A percentile compares a stretch with the other conserved stretches of the same genome.
These are phyloP conservation scores for Pythium grandisporangium DNA, from an alignment of 352 stramenopile genomes.

Conservation along the genomic window DNA sequence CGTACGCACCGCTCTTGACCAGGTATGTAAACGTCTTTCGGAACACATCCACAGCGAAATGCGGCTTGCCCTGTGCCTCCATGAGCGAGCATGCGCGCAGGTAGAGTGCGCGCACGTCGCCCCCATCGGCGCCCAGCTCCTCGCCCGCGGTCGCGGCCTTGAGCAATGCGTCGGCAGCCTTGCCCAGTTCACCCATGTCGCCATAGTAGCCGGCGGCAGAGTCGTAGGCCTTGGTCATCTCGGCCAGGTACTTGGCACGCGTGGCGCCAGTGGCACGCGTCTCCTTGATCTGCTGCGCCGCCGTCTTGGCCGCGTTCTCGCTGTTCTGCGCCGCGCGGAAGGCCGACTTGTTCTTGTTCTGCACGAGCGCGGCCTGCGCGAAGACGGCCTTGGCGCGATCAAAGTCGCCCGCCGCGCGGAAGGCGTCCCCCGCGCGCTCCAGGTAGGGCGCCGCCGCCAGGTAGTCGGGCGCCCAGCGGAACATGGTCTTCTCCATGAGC, in stretches of 20 bases:
- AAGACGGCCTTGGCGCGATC: conserved; percentile 54
- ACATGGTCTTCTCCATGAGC: conserved; percentile 38
- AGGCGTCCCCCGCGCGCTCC: conserved; percentile 68
- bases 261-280: conserved; percentile 20
- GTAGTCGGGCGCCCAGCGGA: conserved; percentile 64
- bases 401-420: conserved; percentile 49
- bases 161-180: conserved; percentile 65
- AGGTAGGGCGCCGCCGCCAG: conserved; percentile 53
- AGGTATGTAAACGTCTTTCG: conserved; percentile 71
- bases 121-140: conserved; percentile 18
- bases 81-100: conserved; percentile 59
- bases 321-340: conserved; percentile 68
- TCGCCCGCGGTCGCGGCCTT: conserved; percentile 50
- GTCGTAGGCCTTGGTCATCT: conserved; percentile 54
- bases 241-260: conserved; percentile 21
- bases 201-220: conserved; percentile 51
- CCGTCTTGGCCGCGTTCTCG: conserved; percentile 70
- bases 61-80: conserved; percentile 72
- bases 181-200: conserved; percentile 79
- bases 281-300: conserved; percentile 57
- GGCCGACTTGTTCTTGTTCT: conserved; percentile 61
- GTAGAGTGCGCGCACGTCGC: conserved; percentile 51
- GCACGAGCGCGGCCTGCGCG: conserved; percentile 39
- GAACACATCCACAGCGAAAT: conserved; percentile 76
- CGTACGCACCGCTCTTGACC: conserved; percentile 38